Evolutionary conservation across 441 rosid species (phyloP).

Genomic region (Biscutella laevigata): DNA sequence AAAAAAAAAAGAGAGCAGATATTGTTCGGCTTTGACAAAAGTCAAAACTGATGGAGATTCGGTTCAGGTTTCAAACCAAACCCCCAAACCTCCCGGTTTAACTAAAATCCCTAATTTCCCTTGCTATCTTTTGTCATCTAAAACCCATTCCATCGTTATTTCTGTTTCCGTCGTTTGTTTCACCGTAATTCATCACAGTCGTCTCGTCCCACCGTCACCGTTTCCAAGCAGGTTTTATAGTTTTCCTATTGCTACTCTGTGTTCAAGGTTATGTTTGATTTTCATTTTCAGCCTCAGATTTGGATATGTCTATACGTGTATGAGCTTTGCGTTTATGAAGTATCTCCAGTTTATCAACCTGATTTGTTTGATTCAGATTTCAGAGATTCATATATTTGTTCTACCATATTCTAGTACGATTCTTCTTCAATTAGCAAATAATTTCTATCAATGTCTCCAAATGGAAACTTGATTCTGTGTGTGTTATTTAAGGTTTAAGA

Average conservation of each 20-base stretch:
- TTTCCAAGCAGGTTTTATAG: too few relatives aligned
- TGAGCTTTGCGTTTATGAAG: neutral
- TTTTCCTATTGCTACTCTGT: neutral
- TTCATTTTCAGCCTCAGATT: slow-evolving; percentile 8
- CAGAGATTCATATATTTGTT: neutral
- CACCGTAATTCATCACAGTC: too few relatives aligned
- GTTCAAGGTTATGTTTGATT: neutral
- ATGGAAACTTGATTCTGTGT: neutral
- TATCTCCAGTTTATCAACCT: neutral
- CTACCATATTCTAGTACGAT: too few relatives aligned
- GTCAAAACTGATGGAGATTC: neutral
- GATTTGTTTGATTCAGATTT: neutral
- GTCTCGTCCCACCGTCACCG: too few relatives aligned
- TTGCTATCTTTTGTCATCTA: too few relatives aligned
- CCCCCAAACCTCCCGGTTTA: slow-evolving; percentile 16
- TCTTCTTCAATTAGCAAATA: neutral
- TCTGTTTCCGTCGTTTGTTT: too few relatives aligned
- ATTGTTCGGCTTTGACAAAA: too few relatives aligned
- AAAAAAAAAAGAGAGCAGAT: too few relatives aligned
- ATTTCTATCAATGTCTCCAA: neutral
- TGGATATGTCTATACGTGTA: neutral
- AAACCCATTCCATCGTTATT: too few relatives aligned
- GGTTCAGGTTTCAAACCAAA: neutral
- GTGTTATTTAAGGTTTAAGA: neutral
- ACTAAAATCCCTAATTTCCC: slow-evolving; percentile 16